phyloP scores from a whole-genome alignment of 305 asterid genomes.

The Stenogyne calaminthoides region DNA sequence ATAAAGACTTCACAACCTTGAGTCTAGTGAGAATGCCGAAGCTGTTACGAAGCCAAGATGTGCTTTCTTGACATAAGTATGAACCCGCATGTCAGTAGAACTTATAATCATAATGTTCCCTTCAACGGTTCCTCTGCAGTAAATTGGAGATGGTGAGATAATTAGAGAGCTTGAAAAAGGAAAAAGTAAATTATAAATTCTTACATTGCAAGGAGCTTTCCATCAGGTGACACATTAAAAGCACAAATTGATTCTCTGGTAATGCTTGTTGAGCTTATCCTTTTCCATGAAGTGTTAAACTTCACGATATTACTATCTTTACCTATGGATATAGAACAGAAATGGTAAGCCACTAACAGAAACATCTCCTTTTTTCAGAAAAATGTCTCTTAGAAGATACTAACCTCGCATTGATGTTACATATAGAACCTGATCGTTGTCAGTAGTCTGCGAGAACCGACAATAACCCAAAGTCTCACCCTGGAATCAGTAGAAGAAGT shows the following conservation, averaged over 20 bases:
- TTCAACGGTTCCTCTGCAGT: conserved; percentile 83
- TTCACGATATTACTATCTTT: conserved; percentile 65
- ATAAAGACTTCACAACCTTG: conserved; percentile 58
- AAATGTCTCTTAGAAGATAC: conserved; percentile 27
- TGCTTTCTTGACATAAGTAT: conserved; percentile 65
- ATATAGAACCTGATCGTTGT: conserved; percentile 63
- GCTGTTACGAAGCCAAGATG: conserved; percentile 91
- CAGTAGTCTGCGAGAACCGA: conserved; percentile 64
- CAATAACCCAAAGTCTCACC: conserved; percentile 65
- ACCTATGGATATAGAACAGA: conserved; percentile 39
- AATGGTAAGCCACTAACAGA: conserved; percentile 23
- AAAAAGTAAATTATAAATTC: conserved; percentile 26
- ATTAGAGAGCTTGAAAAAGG: conserved; percentile 2
- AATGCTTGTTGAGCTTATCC: conserved; percentile 64
- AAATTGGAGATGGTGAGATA: conserved; percentile 21
- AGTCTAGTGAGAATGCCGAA: conserved; percentile 74
- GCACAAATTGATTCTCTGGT: conserved; percentile 75
- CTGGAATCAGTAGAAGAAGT: conserved; percentile 42
- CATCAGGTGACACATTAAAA: conserved; percentile 81
- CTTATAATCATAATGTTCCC: conserved; percentile 67
- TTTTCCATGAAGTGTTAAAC: conserved; percentile 73
- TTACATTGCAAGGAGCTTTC: conserved; percentile 85
- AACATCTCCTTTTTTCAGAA: conserved; percentile 13
- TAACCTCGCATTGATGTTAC: conserved; percentile 64
- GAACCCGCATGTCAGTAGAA: conserved; percentile 58